phyloP scores from a whole-genome alignment of 1,284 basidiomycete species.

The Cryptococcus deneoformans region DNA sequence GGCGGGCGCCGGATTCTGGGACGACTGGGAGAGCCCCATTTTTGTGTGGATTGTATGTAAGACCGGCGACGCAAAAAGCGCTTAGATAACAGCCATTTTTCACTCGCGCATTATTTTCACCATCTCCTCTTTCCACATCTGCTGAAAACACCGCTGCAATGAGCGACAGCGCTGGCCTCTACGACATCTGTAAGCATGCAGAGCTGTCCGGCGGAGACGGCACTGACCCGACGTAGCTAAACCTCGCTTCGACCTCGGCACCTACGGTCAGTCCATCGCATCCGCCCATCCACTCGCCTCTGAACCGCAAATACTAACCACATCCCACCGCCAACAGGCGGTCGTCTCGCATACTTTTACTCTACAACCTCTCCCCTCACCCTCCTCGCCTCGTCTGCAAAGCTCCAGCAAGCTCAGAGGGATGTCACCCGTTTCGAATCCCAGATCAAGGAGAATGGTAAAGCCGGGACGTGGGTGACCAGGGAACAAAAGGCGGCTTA shows the following conservation, averaged over 20 bases:
- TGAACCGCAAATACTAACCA: neutral
- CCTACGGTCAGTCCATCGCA: constrained; percentile 22
- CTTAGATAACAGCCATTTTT: neutral
- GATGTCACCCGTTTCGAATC: constrained; percentile 46
- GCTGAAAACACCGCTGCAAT: constrained; percentile 1
- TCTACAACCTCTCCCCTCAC: constrained; percentile 55
- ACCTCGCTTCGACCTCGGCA: constrained; percentile 38
- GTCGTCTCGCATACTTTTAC: constrained; percentile 55
- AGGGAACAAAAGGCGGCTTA: constrained; percentile 38
- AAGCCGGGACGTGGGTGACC: constrained; percentile 42
- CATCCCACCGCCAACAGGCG: constrained; percentile 28
- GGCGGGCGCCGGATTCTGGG: neutral
- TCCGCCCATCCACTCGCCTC: neutral
- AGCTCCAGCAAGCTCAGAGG: constrained; percentile 43
- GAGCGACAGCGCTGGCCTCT: constrained; percentile 17
- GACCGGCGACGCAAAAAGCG: too few species aligned
- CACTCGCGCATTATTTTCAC: neutral
- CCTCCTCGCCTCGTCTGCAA: constrained; percentile 49
- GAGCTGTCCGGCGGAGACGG: neutral
- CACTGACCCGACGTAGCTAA: constrained; percentile 20
- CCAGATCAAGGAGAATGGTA: constrained; percentile 41
- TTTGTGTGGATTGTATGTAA: neutral
- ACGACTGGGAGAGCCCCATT: constrained; percentile 4
- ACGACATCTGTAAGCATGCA: constrained; percentile 27
- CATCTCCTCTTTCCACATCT: neutral